Conservation (phyloP, 2,329 filamentous ascomycete species). For the Trichoderma aggressivum region DNA sequence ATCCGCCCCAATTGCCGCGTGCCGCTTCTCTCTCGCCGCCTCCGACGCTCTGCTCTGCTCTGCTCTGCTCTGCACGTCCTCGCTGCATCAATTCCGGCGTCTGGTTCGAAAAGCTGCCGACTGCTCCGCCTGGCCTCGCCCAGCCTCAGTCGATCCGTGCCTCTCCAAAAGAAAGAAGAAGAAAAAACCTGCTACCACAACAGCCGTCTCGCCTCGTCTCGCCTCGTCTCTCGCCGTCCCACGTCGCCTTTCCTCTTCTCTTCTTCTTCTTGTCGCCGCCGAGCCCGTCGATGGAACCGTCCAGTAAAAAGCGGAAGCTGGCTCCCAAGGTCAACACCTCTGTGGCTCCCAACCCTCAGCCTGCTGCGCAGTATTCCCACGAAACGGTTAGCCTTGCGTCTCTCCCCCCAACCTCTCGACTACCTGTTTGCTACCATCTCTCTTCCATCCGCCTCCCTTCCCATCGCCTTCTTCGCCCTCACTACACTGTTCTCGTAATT, state of each 20-base stretch:
- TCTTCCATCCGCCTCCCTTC: background rate
- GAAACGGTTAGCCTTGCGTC: conserved; percentile 34
- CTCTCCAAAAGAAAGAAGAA: background rate
- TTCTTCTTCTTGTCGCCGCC: background rate
- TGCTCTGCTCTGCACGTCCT: background rate
- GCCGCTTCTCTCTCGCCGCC: background rate
- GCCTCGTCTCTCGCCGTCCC: background rate
- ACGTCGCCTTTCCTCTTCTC: background rate
- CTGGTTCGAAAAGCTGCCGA: background rate
- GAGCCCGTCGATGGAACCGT: conserved; percentile 39
- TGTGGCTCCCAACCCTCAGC: conserved; percentile 30
- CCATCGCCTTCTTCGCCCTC: background rate
- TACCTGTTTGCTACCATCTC: background rate
- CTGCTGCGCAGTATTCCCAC: conserved; percentile 31
- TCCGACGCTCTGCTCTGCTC: background rate
- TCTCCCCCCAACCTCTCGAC: background rate
- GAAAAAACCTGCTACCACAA: background rate
- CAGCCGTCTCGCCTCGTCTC: background rate
- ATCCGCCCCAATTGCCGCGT: background rate
- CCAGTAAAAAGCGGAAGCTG: conserved; percentile 43
- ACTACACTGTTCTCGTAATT: background rate
- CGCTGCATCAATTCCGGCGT: background rate
- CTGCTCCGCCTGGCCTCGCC: background rate
- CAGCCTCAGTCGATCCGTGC: background rate
- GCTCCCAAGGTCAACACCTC: conserved; percentile 40